Evolutionary conservation across 2,329 filamentous ascomycete species (phyloP).

Genomic region (Talaromyces albobiverticillius): DNA sequence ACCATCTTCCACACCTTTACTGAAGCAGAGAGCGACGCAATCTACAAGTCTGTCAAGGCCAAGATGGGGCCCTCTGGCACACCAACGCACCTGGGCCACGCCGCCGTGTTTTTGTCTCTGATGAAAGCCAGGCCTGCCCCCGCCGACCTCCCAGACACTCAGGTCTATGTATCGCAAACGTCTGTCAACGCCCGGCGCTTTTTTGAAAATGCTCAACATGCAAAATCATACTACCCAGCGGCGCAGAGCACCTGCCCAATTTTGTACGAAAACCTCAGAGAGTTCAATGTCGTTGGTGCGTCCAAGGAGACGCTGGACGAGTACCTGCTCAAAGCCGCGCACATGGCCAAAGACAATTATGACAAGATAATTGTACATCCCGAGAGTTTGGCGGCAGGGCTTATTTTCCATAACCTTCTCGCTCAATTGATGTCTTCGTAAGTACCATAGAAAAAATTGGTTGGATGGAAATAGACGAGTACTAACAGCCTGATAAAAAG

Average conservation of each 20-base stretch:
- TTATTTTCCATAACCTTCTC: not conserved
- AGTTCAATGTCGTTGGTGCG: not conserved
- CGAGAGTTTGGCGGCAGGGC: not conserved
- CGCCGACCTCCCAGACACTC: not conserved
- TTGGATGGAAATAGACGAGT: too few relatives aligned
- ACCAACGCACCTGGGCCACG: conserved; percentile 8
- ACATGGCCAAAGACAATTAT: conserved; percentile 4
- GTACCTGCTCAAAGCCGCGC: not conserved
- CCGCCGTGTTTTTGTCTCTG: conserved; percentile 10
- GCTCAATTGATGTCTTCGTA: not conserved
- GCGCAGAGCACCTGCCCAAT: not conserved
- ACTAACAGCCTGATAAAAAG: not conserved
- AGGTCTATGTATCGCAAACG: not conserved
- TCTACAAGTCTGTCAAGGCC: conserved; percentile 4
- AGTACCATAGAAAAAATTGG: too few relatives aligned
- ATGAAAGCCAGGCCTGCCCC: conserved; percentile 3
- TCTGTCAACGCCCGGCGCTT: conserved; percentile 11
- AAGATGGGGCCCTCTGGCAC: not conserved
- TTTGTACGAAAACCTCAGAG: conserved; percentile 4
- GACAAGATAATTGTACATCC: not conserved
- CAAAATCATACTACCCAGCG: conserved; percentile 7
- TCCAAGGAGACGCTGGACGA: conserved; percentile 8
- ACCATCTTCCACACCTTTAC: conserved; percentile 13
- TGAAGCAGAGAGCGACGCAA: not conserved
- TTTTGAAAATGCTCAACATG: conserved; percentile 1